Conservation (phyloP, 345 rosid genomes). For the Salix viminalis region DNA sequence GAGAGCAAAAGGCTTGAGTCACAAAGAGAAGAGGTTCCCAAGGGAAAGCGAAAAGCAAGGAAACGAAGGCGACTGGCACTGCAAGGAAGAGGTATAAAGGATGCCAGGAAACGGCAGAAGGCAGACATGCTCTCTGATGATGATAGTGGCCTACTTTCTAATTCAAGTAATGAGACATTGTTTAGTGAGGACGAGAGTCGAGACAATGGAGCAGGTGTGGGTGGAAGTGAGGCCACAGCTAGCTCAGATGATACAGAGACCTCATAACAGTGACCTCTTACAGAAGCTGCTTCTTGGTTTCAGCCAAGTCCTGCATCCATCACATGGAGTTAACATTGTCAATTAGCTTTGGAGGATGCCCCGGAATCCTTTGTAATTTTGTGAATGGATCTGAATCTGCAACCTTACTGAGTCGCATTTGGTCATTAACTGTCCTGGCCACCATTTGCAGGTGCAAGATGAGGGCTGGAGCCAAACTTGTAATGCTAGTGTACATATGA, state of each 20-base stretch:
- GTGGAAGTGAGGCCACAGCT: constrained; percentile 48
- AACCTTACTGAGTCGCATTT: neutral
- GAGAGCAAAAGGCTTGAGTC: constrained; percentile 53
- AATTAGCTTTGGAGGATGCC: neutral
- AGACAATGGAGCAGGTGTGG: constrained; percentile 29
- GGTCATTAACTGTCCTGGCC: neutral
- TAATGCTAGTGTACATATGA: constrained; percentile 21
- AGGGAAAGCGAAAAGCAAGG: constrained; percentile 90
- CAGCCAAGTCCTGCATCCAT: neutral
- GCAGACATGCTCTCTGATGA: constrained; percentile 41
- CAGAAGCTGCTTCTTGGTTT: neutral
- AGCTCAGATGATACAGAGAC: constrained; percentile 54
- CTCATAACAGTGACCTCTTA: constrained; percentile 4
- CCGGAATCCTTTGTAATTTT: neutral
- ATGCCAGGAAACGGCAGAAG: constrained; percentile 54
- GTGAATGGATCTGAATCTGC: neutral
- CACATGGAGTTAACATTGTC: neutral
- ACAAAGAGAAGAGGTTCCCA: constrained; percentile 78
- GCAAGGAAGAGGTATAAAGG: constrained; percentile 78
- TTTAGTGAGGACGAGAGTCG: constrained; percentile 70
- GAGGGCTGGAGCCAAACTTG: neutral
- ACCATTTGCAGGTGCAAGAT: neutral
- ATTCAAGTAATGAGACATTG: constrained; percentile 65
- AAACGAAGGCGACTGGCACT: constrained; percentile 69
- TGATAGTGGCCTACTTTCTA: constrained; percentile 50